These are phyloP conservation scores for Aphanomyces invadans DNA, from an alignment of 352 stramenopile species.

Conservation along the genomic window DNA sequence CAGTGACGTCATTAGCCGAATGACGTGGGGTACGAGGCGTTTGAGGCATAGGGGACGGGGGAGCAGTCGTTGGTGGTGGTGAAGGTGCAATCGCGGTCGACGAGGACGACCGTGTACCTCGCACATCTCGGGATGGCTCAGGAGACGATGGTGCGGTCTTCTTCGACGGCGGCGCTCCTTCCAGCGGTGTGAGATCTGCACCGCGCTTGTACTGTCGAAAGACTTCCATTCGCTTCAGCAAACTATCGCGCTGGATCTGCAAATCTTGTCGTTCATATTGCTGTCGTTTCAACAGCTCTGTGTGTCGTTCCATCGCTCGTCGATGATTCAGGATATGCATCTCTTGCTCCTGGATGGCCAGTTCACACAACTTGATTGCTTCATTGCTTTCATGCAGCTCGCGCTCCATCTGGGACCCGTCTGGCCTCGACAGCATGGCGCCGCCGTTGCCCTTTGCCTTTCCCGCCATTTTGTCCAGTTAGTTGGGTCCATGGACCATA, in stretches of 20 bases:
- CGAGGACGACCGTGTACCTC: neutral
- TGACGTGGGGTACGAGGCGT: neutral
- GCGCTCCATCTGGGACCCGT: neutral
- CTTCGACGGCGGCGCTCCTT: neutral
- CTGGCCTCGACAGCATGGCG: neutral
- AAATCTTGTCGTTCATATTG: conserved; percentile 17
- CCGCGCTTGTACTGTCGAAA: conserved; percentile 2
- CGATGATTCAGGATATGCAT: neutral
- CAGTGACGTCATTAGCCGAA: neutral
- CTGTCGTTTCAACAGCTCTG: neutral
- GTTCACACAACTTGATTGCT: neutral
- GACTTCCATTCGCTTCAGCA: conserved; percentile 7
- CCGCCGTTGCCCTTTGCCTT: neutral
- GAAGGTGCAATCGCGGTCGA: neutral
- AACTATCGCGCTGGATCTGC: conserved; percentile 13
- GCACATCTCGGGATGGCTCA: neutral
- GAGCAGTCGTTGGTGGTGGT: neutral
- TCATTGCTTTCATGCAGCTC: conserved; percentile 4
- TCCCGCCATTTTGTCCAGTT: neutral
- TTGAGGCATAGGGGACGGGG: neutral
- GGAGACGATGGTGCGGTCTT: neutral
- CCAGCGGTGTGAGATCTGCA: neutral
- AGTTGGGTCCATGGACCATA: too few relatives aligned
- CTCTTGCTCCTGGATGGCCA: conserved; percentile 1
- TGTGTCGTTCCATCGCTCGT: neutral